Percentiles rank a stretch among this genome's conserved stretches.
Evolutionary conservation across 176 grass and related monocot species (phyloP).

Genomic region (Aegilops bicornis): DNA sequence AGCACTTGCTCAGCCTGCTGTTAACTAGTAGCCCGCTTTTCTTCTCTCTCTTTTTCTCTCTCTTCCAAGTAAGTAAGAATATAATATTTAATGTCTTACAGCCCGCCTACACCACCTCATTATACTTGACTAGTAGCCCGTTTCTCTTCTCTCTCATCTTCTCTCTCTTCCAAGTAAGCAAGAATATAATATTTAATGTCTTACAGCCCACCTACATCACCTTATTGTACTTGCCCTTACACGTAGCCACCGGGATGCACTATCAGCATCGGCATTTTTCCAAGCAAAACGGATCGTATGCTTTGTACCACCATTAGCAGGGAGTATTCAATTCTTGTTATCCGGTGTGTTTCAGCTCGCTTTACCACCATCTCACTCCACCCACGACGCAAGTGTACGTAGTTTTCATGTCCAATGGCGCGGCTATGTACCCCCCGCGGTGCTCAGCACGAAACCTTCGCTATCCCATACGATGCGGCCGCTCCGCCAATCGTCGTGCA

Average conservation of each 20-base stretch:
- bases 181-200: too few relatives aligned
- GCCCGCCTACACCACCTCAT: too few relatives aligned
- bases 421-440: not conserved
- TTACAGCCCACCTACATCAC: too few relatives aligned
- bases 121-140: too few relatives aligned
- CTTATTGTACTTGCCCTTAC: too few relatives aligned
- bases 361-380: constrained; percentile 25
- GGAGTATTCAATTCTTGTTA: not conserved
- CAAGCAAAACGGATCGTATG: not conserved
- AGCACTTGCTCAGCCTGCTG: too few relatives aligned
- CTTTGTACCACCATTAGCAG: not conserved
- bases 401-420: not conserved
- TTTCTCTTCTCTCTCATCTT: too few relatives aligned
- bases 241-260: not conserved
- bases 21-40: too few relatives aligned
- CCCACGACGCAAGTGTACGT: not conserved
- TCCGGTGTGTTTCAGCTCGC: not conserved
- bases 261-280: constrained; percentile 1
- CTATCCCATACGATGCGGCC: not conserved
- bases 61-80: too few relatives aligned
- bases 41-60: too few relatives aligned
- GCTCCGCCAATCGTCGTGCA: not conserved
- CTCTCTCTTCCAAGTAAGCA: too few relatives aligned
- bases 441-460: not conserved
- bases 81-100: too few relatives aligned